Evolutionary conservation across 176 grass and related monocot species (phyloP), one percentile per base, ranked within the genome.

Genomic region (Oryza glaberrima): DNA sequence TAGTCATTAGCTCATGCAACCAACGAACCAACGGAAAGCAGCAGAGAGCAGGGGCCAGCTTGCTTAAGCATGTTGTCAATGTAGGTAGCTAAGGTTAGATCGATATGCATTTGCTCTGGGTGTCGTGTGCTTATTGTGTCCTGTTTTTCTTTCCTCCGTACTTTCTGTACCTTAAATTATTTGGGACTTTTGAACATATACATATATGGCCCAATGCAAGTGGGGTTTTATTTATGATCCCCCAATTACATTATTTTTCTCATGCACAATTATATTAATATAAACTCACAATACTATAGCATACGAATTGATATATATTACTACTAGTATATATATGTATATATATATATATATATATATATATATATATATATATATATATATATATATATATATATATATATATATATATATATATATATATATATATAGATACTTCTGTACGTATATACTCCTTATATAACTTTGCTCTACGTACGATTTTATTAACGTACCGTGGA

Each of bases 1-100:
- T 56, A 20, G 52, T 7, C 47, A 49, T 3, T 13, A 13, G 9
- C 48, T 14, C 14, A 56, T 20, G 16, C 52, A 19, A 6, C 14
- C 0, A 56, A 32, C 2, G 30, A 32, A 56, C 52, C 14, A 56
- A 19, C 52, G 16, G 15, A 48, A 48, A 48, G 10, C 46, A 3
- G 46, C 11, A 13, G 13, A 48, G 11, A 13, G 13, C 13, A 48
- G 11, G 46, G 46, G 11, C 11, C 12, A 4, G 40, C 19, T 82
- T 28, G 34, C 34, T 36, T 71, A 40, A 60, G 14, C 79, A 81
- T 34, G 48, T 43, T 61, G 80, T 61, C 49, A 52, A 52, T 52
- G 49, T 61, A 54, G 35, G 60, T 64, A 34, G 36, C 36, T 38
- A 38, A 38, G 4, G 36, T 38, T 38, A 38, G 36, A 38, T 38